Conservation (phyloP, 169 alveolate genomes). For the Plasmodium malariae region DNA sequence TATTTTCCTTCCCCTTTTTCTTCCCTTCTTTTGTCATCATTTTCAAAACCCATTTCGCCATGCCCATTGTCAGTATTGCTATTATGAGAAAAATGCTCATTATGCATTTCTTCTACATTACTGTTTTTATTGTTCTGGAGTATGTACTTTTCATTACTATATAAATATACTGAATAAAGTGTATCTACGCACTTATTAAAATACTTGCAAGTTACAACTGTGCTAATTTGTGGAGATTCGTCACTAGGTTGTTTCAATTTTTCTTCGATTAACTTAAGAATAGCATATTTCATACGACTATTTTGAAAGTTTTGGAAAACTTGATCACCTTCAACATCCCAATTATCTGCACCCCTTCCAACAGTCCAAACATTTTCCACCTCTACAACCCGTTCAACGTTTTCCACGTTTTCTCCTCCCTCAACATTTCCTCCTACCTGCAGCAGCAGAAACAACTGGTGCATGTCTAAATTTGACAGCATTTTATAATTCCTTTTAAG, state of each 20-base stretch:
- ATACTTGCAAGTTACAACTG: background rate
- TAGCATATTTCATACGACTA: background rate
- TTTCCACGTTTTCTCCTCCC: too few species aligned
- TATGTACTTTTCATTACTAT: too few species aligned
- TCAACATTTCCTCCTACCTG: background rate
- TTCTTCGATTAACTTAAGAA: slow-evolving; percentile 2
- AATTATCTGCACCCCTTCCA: too few species aligned
- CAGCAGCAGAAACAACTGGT: slow-evolving; percentile 23
- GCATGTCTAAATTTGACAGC: background rate
- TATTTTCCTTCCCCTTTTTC: background rate
- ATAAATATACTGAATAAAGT: background rate
- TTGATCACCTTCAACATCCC: background rate
- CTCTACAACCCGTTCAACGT: too few species aligned
- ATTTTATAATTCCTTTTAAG: background rate
- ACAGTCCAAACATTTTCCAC: too few species aligned
- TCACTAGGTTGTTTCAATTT: background rate
- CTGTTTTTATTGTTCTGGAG: too few species aligned
- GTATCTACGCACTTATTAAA: slow-evolving; percentile 13
- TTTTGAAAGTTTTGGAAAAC: background rate
- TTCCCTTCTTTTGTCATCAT: too few species aligned
- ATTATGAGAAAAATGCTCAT: too few species aligned
- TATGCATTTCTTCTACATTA: too few species aligned
- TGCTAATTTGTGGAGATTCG: background rate
- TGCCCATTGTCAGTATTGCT: too few species aligned
- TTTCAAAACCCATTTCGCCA: too few species aligned